phyloP scores from a whole-genome alignment of 1,284 basidiomycete genomes.

The Anthracocystis panici-leucophaei region DNA sequence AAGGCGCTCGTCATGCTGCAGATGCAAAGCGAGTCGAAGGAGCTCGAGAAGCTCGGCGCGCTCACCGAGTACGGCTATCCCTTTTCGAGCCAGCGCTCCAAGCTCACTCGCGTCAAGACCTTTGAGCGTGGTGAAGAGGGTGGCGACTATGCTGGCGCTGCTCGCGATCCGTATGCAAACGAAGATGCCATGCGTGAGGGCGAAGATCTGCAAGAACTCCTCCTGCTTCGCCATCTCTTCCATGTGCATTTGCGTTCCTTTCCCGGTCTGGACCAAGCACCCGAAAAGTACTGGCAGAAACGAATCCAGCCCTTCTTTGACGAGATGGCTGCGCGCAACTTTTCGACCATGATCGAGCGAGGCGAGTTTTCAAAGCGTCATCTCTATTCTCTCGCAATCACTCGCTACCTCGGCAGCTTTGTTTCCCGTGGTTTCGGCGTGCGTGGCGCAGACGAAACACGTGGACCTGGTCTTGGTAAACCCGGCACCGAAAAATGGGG shows the following conservation, averaged over 20 bases:
- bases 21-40: conserved; percentile 63
- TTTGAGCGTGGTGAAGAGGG: conserved; percentile 46
- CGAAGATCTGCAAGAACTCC: conserved; percentile 59
- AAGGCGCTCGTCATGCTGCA: conserved; percentile 66
- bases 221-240: conserved; percentile 67
- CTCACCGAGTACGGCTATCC: conserved; percentile 66
- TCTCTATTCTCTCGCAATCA: conserved; percentile 56
- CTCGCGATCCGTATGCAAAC: conserved; percentile 58
- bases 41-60: conserved; percentile 61
- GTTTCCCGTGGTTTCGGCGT: conserved; percentile 66
- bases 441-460: conserved; percentile 62
- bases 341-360: conserved; percentile 62
- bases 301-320: conserved; percentile 67
- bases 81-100: conserved; percentile 55
- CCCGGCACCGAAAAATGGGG: conserved; percentile 66
- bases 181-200: conserved; percentile 55
- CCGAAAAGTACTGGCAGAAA: conserved; percentile 64
- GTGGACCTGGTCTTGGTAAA: conserved; percentile 64
- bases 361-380: conserved; percentile 60
- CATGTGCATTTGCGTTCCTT: conserved; percentile 62
- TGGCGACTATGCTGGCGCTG: conserved; percentile 51
- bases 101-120: conserved; percentile 56
- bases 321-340: conserved; percentile 59
- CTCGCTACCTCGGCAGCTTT: conserved; percentile 66
- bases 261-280: conserved; percentile 62